A percentile compares a stretch with the other conserved stretches of the same genome.
These are phyloP conservation scores for Lepidium sativum DNA, from an alignment of 345 rosid genomes.

Conservation along the genomic window DNA sequence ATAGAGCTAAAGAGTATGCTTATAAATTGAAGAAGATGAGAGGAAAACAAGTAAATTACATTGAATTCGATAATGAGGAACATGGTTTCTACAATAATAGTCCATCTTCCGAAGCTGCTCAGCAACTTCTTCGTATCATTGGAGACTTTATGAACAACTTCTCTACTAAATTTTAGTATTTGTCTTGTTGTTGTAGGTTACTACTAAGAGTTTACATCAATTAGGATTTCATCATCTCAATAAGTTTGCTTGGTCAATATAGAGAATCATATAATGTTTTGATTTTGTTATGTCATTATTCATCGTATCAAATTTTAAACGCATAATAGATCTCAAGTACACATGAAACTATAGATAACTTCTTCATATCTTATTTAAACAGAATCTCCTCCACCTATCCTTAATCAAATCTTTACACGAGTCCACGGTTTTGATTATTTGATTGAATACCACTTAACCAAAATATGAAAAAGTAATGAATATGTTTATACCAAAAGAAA, in stretches of 20 bases:
- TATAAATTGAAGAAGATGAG: slow-evolving; percentile 36
- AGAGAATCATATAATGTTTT: not conserved
- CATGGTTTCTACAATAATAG: slow-evolving; percentile 64
- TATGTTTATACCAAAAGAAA: no score
- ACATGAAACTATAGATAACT: not conserved
- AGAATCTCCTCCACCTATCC: not conserved
- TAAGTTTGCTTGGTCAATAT: not conserved
- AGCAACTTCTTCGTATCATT: slow-evolving; percentile 33
- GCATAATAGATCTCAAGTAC: no score
- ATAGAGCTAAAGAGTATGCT: slow-evolving; percentile 67
- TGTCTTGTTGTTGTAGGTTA: slow-evolving; percentile 1
- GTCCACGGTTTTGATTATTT: no score
- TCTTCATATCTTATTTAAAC: no score
- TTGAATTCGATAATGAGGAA: slow-evolving; percentile 52
- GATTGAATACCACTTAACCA: no score
- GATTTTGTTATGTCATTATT: not conserved
- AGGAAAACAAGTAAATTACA: slow-evolving; percentile 44
- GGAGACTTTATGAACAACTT: slow-evolving; percentile 34
- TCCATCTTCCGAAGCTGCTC: slow-evolving; percentile 42
- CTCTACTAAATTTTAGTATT: slow-evolving; percentile 19
- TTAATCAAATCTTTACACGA: not conserved
- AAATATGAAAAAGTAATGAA: no score
- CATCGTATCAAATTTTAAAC: not conserved
- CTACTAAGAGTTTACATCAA: not conserved
- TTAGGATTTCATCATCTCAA: not conserved